These are phyloP conservation scores for Fusarium tanahbumbuense DNA, from an alignment of 2,329 filamentous ascomycete species.

Conservation along the genomic window DNA sequence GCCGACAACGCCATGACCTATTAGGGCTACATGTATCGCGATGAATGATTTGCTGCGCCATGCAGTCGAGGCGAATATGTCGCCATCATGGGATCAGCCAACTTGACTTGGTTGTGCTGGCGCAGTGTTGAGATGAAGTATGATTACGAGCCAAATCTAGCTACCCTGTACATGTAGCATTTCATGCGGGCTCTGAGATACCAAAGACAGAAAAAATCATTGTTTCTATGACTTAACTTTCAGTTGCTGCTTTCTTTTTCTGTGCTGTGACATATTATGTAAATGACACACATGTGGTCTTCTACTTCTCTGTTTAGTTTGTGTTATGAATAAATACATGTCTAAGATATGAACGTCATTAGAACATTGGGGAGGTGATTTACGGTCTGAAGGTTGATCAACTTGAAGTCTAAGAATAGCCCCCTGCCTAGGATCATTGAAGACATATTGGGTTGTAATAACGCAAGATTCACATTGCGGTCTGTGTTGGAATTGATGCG, in stretches of 20 bases:
- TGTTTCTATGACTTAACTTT: background rate
- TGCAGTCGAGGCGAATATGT: background rate
- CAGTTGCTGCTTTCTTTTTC: background rate
- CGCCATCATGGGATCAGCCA: background rate
- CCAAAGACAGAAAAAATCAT: constrained; percentile 27
- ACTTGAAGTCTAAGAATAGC: background rate
- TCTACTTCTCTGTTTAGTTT: background rate
- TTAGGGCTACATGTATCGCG: constrained; percentile 1
- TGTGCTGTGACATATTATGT: background rate
- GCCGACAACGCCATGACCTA: constrained; percentile 12
- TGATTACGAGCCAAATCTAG: constrained; percentile 2
- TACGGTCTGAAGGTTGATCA: background rate
- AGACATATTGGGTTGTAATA: background rate
- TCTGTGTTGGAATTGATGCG: background rate
- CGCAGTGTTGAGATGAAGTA: constrained; percentile 1
- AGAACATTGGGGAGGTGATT: background rate
- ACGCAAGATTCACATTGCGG: background rate
- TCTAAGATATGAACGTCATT: background rate
- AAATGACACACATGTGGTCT: background rate
- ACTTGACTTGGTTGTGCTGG: background rate
- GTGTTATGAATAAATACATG: background rate
- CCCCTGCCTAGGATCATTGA: background rate
- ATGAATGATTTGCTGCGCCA: background rate
- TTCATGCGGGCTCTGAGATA: constrained; percentile 23
- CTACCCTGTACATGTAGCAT: constrained; percentile 24